A percentile compares a stretch with the other conserved stretches of the same genome.
Evolutionary conservation across 371 early-diverging fungal genomes (phyloP).

Genomic region (Conidiobolus incongruus): DNA sequence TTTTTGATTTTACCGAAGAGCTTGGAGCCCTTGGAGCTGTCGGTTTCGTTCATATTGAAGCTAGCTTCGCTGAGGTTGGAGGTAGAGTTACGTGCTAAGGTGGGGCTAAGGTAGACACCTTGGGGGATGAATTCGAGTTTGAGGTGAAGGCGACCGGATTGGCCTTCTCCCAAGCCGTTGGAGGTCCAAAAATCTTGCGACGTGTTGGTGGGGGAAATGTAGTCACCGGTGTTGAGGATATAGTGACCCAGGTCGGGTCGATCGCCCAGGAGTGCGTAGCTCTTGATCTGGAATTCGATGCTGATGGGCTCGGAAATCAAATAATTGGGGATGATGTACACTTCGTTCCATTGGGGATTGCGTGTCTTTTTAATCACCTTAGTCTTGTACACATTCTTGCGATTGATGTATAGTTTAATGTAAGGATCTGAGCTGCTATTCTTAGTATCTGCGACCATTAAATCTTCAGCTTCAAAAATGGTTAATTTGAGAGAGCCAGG

Average conservation of each 20-base stretch:
- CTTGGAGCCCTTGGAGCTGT: too few species aligned
- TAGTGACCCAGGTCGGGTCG: constrained; percentile 30
- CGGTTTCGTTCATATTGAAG: too few species aligned
- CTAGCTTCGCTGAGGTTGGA: too few species aligned
- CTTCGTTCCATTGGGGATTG: constrained; percentile 41
- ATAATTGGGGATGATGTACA: constrained; percentile 17
- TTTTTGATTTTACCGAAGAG: too few species aligned
- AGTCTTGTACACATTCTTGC: constrained; percentile 34
- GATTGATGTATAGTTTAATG: constrained; percentile 19
- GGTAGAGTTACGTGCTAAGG: too few species aligned
- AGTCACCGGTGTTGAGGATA: constrained; percentile 22
- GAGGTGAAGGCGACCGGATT: not conserved
- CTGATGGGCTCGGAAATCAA: constrained; percentile 13
- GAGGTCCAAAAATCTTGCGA: not conserved
- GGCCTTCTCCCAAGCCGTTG: not conserved
- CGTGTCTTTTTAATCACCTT: constrained; percentile 44
- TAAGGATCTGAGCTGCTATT: constrained; percentile 20
- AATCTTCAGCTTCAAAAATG: constrained; percentile 24
- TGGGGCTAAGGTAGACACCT: too few species aligned
- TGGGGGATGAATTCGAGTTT: not conserved
- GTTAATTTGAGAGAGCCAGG: constrained; percentile 18
- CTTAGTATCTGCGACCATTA: constrained; percentile 25
- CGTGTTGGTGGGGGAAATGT: constrained; percentile 7
- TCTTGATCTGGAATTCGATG: constrained; percentile 28
- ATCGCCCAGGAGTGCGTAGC: constrained; percentile 35